A percentile compares a stretch with the other conserved stretches of the same genome.
Evolutionary conservation across 305 asterid species (phyloP).

Genomic region (Fraxinus xanthoxyloides): DNA sequence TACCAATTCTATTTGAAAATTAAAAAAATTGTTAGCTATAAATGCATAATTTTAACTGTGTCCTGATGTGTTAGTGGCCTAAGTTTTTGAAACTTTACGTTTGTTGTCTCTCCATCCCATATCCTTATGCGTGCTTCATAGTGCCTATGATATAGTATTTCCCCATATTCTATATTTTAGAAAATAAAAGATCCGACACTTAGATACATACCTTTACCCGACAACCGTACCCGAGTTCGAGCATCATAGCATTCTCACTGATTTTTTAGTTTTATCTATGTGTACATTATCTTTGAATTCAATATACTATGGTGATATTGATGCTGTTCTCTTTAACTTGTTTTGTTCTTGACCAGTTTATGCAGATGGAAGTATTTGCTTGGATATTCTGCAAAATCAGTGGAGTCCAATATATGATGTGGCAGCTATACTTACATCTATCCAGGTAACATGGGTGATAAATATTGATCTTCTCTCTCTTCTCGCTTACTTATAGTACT

Average conservation of each 20-base stretch:
- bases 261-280: not conserved
- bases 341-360: conserved; percentile 44
- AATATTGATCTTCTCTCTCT: not conserved
- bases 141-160: not conserved
- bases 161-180: too few species aligned
- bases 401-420: conserved; percentile 91
- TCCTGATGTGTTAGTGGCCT: not conserved
- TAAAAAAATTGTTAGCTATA: not conserved
- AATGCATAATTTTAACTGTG: not conserved
- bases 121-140: not conserved
- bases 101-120: not conserved
- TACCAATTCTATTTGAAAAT: not conserved
- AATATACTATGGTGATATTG: not conserved
- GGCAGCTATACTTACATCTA: conserved; percentile 75
- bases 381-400: conserved; percentile 78
- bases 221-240: too few species aligned
- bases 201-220: too few species aligned
- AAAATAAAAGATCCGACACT: too few species aligned
- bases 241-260: not conserved
- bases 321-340: not conserved
- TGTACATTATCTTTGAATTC: not conserved
- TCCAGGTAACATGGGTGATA: conserved; percentile 47
- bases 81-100: not conserved
- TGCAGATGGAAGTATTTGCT: conserved; percentile 85
- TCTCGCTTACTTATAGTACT: not conserved